Evolutionary conservation across 2,329 filamentous ascomycete species (phyloP).

Genomic region (Biscogniauxia marginata): DNA sequence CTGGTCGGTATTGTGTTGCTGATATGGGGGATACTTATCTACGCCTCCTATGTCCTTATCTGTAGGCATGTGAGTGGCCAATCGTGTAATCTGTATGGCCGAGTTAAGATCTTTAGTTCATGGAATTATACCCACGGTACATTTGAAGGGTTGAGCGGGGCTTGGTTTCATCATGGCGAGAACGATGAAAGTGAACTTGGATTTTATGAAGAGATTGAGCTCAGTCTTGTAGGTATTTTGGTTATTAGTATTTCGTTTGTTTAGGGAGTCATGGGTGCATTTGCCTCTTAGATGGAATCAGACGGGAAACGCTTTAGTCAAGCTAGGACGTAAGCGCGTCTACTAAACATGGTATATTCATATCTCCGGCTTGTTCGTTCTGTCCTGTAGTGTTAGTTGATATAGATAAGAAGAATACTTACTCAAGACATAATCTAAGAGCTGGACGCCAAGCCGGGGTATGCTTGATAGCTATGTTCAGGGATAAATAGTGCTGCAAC

Average conservation of each 20-base stretch:
- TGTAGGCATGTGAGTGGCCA: not conserved
- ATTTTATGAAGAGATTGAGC: too few relatives aligned
- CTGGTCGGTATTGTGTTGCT: not conserved
- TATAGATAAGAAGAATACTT: not conserved
- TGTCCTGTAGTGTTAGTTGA: not conserved
- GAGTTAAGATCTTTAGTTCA: not conserved
- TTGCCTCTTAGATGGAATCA: not conserved
- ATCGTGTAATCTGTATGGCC: not conserved
- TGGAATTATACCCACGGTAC: not conserved
- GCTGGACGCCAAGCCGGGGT: not conserved
- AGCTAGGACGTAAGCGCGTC: not conserved
- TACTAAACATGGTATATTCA: not conserved
- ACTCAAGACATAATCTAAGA: not conserved
- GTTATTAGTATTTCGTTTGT: too few relatives aligned
- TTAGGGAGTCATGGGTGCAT: too few relatives aligned
- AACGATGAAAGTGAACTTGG: not conserved
- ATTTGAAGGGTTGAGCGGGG: not conserved
- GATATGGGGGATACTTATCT: not conserved
- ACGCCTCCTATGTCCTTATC: not conserved
- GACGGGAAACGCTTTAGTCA: not conserved
- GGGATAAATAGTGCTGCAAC: not conserved
- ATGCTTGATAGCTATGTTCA: too few relatives aligned
- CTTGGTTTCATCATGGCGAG: not conserved
- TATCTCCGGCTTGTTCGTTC: not conserved
- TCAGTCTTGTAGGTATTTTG: too few relatives aligned